These are phyloP conservation scores for Wakefieldia striispora DNA, from an alignment of 768 basidiomycete species.

Conservation along the genomic window DNA sequence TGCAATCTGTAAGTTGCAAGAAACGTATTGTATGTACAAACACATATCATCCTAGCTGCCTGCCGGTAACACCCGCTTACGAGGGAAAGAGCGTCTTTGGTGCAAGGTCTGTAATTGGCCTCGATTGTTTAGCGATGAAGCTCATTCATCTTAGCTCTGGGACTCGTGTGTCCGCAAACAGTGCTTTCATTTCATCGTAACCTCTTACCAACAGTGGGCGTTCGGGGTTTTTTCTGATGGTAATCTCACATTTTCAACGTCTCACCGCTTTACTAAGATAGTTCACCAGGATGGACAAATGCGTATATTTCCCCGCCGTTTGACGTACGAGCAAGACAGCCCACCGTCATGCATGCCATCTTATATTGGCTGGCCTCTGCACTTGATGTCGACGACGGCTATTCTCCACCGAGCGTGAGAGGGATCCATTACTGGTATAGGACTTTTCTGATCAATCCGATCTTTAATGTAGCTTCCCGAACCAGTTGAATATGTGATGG, in stretches of 20 bases:
- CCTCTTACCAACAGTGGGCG: slow-evolving; percentile 59
- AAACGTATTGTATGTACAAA: not conserved
- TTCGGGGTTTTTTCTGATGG: slow-evolving; percentile 62
- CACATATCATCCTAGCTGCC: slow-evolving; percentile 23
- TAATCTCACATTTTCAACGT: slow-evolving; percentile 18
- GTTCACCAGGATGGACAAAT: slow-evolving; percentile 48
- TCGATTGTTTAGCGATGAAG: not conserved
- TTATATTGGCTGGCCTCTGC: slow-evolving; percentile 59
- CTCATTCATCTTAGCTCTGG: slow-evolving; percentile 38
- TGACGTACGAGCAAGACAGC: slow-evolving; percentile 38
- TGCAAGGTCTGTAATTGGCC: slow-evolving; percentile 44
- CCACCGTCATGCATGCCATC: slow-evolving; percentile 50
- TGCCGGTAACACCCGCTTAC: slow-evolving; percentile 38
- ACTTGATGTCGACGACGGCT: slow-evolving; percentile 32
- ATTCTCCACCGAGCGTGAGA: slow-evolving; percentile 25
- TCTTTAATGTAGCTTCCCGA: slow-evolving; percentile 25
- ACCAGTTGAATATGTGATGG: slow-evolving; percentile 31
- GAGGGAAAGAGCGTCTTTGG: slow-evolving; percentile 56
- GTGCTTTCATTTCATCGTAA: slow-evolving; percentile 56
- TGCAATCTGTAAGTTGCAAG: slow-evolving; percentile 26
- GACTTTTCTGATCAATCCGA: not conserved
- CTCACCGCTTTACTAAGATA: not conserved
- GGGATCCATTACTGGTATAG: not conserved
- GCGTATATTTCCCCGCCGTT: slow-evolving; percentile 51
- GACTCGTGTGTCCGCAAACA: slow-evolving; percentile 50